phyloP scores from a whole-genome alignment of 257 asterid genomes.

The Ophiorrhiza pumila region DNA sequence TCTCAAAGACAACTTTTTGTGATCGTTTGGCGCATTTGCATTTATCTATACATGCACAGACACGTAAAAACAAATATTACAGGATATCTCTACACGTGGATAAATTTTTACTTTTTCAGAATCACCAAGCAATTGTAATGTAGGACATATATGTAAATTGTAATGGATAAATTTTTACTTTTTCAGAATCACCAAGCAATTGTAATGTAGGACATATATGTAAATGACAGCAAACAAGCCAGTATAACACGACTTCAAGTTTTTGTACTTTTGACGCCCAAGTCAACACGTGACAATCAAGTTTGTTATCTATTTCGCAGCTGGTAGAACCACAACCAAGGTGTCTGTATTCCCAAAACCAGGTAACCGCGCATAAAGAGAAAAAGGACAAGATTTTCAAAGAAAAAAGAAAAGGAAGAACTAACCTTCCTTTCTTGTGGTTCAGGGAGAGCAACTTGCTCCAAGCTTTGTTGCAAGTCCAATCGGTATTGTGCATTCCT shows the following conservation, averaged over 20 bases:
- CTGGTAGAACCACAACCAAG: neutral
- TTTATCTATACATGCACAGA: neutral
- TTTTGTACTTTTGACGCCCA: neutral
- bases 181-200: neutral
- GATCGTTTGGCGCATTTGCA: neutral
- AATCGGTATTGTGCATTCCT: conserved; percentile 83
- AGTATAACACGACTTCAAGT: neutral
- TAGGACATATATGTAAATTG: neutral
- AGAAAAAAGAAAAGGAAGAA: conserved; percentile 1
- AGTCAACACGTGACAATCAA: neutral
- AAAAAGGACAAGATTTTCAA: neutral
- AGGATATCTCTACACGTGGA: neutral
- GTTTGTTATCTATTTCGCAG: too few species aligned
- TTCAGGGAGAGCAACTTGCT: conserved; percentile 95
- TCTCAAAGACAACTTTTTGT: neutral
- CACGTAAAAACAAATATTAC: neutral
- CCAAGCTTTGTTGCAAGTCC: conserved; percentile 95
- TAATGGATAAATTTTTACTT: too few species aligned
- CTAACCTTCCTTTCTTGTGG: conserved; percentile 59
- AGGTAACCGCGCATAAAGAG: neutral
- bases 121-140: neutral
- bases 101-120: neutral
- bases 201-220: neutral
- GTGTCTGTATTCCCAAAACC: neutral
- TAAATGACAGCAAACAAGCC: neutral